Percentiles rank a stretch among this genome's conserved stretches.
Conservation (phyloP, 2,329 filamentous ascomycete genomes). For the Nectriaceae sp. region DNA sequence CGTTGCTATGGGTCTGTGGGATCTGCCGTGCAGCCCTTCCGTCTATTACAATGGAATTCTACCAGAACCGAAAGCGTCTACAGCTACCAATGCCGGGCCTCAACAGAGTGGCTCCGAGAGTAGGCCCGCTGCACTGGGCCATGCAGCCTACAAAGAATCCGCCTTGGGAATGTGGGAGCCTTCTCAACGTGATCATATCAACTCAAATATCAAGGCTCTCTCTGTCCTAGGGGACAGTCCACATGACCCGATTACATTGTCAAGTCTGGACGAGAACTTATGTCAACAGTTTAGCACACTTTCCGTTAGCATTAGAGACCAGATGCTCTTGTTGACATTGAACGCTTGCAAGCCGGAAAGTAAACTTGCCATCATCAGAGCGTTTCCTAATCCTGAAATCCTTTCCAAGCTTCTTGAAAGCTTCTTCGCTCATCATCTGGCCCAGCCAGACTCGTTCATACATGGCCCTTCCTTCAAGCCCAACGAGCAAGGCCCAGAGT, state of each 20-base stretch:
- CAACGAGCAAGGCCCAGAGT: constrained; percentile 8
- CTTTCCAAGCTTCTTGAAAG: constrained; percentile 11
- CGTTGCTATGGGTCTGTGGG: constrained; percentile 11
- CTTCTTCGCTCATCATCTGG: constrained; percentile 14
- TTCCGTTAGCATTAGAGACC: constrained; percentile 9
- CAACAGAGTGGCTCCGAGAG: neutral
- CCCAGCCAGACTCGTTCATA: constrained; percentile 12
- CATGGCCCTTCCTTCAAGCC: constrained; percentile 11
- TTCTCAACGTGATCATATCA: constrained; percentile 9
- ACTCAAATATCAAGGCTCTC: constrained; percentile 9
- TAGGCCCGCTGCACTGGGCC: constrained; percentile 10
- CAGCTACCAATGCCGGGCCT: neutral
- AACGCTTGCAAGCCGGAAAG: constrained; percentile 13
- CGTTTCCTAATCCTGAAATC: constrained; percentile 12
- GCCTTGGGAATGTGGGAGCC: constrained; percentile 14
- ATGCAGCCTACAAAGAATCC: constrained; percentile 13
- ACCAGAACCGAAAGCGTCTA: constrained; percentile 3
- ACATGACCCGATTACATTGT: constrained; percentile 6
- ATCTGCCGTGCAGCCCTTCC: constrained; percentile 10
- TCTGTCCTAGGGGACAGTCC: constrained; percentile 11
- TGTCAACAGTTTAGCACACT: constrained; percentile 4
- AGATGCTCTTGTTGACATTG: constrained; percentile 13
- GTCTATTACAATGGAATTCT: constrained; percentile 1
- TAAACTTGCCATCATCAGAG: constrained; percentile 11
- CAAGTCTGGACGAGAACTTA: constrained; percentile 2